Evolutionary conservation across 441 rosid genomes (phyloP), one percentile per base, ranked within the genome.

Genomic region (Adansonia madagascariensis): DNA sequence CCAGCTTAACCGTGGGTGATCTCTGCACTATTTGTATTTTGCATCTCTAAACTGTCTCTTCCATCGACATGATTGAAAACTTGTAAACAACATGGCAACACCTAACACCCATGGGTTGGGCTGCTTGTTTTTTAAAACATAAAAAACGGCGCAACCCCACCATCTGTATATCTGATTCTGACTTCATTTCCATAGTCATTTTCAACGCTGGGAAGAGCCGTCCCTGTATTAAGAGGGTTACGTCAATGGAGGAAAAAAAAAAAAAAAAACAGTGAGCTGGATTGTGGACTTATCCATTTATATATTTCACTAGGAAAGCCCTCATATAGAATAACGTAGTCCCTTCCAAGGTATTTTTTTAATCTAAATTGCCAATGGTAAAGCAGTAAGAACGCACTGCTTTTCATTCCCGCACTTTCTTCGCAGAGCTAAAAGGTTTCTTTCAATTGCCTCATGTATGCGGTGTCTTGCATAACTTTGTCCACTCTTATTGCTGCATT

Each of bases 1-100:
- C 46, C n/a, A 9, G 0, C 9, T 5, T 35, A 66, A 31, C 75
- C 18, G 43, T 77, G 80, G 73, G 73, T 72, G 49, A 61, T 61
- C 8, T 24, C 1, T 59, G 3, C 6, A 3, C 7, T 24, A 17
- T 8, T 11, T 0, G 6, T 27, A 27, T 27, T 27, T 27, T 27
- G 53, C 68, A 15, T 39, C 68, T 35, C 11, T 62, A 62, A 14
- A 15, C 44, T 27, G 46, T n/a, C 17, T 27, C 10, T 8, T 56
- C 12, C 61, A 18, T 56, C 24, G 27, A 56, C 27, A 56, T 27
- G 31, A 27, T 27, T 18, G 24, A 56, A 55, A 17, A 6, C 24
- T 53, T n/a, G 57, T 15, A 56, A 56, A 56, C 27, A 18, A 0
- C 61, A 7, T 1, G 0, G 8, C 59, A 39, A 39, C 43, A 39